Percentiles rank a stretch among this genome's conserved stretches.
Evolutionary conservation across 306 rosid species (phyloP).

Genomic region (Inga laurina): DNA sequence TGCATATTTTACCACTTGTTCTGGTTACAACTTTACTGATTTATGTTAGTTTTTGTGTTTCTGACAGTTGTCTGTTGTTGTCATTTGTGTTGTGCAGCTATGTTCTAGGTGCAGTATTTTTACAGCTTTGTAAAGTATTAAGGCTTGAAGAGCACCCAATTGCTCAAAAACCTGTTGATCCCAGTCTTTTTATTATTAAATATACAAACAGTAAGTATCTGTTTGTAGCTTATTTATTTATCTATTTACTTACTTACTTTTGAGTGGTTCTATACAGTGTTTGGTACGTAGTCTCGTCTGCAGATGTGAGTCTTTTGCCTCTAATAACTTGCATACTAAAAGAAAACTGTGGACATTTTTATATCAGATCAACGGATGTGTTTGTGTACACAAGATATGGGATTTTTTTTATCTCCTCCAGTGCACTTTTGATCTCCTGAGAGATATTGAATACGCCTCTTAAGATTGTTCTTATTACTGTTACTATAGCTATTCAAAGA

Average conservation of each 20-base stretch:
- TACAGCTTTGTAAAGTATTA: conserved; percentile 77
- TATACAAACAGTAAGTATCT: conserved; percentile 63
- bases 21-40: conserved; percentile 4
- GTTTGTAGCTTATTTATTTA: conserved; percentile 7
- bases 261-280: not conserved
- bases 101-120: conserved; percentile 70
- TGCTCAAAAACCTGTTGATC: conserved; percentile 76
- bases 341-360: conserved; percentile 1
- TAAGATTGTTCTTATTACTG: not conserved
- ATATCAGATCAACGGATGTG: not conserved
- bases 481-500: not conserved
- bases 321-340: not conserved
- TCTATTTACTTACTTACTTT: not conserved
- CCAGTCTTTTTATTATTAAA: conserved; percentile 67
- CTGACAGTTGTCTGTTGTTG: conserved; percentile 30
- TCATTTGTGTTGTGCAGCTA: conserved; percentile 51
- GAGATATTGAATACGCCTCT: not conserved
- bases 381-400: not conserved
- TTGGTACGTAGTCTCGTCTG: not conserved
- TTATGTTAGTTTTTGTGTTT: conserved; percentile 22
- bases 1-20: not conserved
- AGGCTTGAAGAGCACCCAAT: conserved; percentile 70
- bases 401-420: not conserved
- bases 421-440: too few relatives aligned
- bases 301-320: not conserved